Evolutionary conservation across 352 stramenopile genomes (phyloP), one percentile per base, ranked within the genome.

Genomic region (Phytophthora idaei): DNA sequence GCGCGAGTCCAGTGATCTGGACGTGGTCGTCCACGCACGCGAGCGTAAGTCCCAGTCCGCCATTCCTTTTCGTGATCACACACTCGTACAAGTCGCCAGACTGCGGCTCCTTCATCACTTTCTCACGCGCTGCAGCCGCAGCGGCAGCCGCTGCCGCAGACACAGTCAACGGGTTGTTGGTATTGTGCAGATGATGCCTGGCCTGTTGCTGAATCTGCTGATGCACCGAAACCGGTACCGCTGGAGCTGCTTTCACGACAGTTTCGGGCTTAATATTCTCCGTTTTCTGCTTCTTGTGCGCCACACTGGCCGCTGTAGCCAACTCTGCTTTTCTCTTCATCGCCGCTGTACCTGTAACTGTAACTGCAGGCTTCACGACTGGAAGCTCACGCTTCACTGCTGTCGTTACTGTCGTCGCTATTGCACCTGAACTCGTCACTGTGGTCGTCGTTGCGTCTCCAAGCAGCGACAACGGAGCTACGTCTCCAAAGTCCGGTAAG

Each of bases 21-120:
- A 93, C 85, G 74, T 93, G 85, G 71, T 92, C 83, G 68, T 93
- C 85, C 47, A 93, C 85, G 56, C 85, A 93, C 15, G 85, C 85
- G 7, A 93, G 77, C 45, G 85, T 93, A 42, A 93, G 67, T 32
- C 85, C 85, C 15, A 93, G 73, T 9, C 85, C 83, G 29, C 85
- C 85, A 60, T 93, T 93, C 8, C 82, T 73, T 57, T 93, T 93
- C 44, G 82, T 93, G 72, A 93, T 93, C 39, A 93, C 83, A 50
- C 85, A 93, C 72, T 93, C 85, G 78, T 93, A 93, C n/a, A 93
- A 51, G 57, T 93, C 85, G 3, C 84, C 84, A 2, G 82, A 91
- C 57, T 93, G 85, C 6, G 85, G 81, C 46, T 93, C 85, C 57
- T 93, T 93, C 83, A 93, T 93, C 28, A 90, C 82, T 71, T 92